phyloP scores from a whole-genome alignment of 768 basidiomycete genomes.

The Amanita phalloides region DNA sequence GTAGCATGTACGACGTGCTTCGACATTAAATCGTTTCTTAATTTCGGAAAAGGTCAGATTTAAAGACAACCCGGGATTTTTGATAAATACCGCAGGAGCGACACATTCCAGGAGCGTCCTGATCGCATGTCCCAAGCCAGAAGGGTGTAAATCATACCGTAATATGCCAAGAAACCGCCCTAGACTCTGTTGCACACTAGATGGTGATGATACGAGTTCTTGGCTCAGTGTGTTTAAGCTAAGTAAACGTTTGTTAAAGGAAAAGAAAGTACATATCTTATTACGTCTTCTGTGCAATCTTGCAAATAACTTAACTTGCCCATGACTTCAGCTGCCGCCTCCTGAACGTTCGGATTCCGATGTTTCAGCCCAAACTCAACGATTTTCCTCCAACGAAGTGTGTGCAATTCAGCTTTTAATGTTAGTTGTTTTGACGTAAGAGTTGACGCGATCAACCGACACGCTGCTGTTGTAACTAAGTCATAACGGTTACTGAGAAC shows the following conservation, averaged over 20 bases:
- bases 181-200: constrained; percentile 61
- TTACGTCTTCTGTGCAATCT: constrained; percentile 52
- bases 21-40: constrained; percentile 17
- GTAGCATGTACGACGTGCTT: constrained; percentile 30
- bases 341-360: constrained; percentile 52
- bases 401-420: constrained; percentile 24
- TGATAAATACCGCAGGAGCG: constrained; percentile 36
- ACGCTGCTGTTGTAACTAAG: constrained; percentile 60
- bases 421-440: constrained; percentile 48
- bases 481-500: constrained; percentile 62
- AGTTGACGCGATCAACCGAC: constrained; percentile 54
- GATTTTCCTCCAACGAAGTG: constrained; percentile 51
- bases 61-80: neutral
- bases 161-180: constrained; percentile 59
- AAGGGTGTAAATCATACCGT: constrained; percentile 49
- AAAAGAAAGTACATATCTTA: constrained; percentile 53
- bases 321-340: constrained; percentile 65
- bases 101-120: constrained; percentile 51
- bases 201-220: constrained; percentile 43
- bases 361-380: constrained; percentile 68
- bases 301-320: constrained; percentile 55
- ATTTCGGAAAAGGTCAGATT: neutral
- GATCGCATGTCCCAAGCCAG: constrained; percentile 40
- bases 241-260: constrained; percentile 7
- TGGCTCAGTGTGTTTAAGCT: constrained; percentile 41